These are phyloP conservation scores for Drechslerella stenobrocha DNA, from an alignment of 2,329 filamentous ascomycete genomes.

Conservation along the genomic window DNA sequence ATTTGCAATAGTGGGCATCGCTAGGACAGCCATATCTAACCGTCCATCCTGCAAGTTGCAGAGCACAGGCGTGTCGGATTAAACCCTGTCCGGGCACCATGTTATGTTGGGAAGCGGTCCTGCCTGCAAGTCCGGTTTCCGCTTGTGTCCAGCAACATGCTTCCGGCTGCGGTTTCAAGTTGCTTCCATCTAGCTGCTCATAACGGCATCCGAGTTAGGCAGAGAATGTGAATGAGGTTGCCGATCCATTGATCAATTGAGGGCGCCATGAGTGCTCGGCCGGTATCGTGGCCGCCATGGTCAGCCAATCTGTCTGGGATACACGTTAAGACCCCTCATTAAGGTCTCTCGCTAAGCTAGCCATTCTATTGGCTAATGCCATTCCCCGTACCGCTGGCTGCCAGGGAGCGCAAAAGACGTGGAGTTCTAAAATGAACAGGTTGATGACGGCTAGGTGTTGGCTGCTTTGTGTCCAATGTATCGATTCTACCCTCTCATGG, in stretches of 20 bases:
- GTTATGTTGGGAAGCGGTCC: conserved; percentile 12
- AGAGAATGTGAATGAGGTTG: conserved; percentile 28
- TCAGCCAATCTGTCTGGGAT: neutral
- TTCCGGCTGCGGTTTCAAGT: conserved; percentile 21
- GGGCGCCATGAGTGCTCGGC: too few relatives aligned
- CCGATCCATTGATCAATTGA: too few relatives aligned
- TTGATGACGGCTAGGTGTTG: too few relatives aligned
- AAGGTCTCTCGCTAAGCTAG: conserved; percentile 36
- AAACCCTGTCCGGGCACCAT: conserved; percentile 21
- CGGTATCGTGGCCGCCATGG: neutral
- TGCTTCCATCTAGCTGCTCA: neutral
- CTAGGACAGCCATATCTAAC: conserved; percentile 45
- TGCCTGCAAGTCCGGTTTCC: conserved; percentile 15
- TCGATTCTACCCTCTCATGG: too few relatives aligned
- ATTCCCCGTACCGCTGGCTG: conserved; percentile 9
- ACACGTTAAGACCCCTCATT: neutral
- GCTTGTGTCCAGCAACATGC: conserved; percentile 11
- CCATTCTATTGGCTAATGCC: conserved; percentile 21
- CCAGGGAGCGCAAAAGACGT: too few relatives aligned
- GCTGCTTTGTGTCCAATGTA: too few relatives aligned
- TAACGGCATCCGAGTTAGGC: neutral
- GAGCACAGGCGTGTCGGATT: conserved; percentile 2
- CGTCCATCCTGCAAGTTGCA: conserved; percentile 32
- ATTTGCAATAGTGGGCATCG: conserved; percentile 40
- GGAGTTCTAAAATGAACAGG: too few relatives aligned